Base-by-base conservation (phyloP, 768 basidiomycete genomes). In the Auricularia sp. region DNA sequence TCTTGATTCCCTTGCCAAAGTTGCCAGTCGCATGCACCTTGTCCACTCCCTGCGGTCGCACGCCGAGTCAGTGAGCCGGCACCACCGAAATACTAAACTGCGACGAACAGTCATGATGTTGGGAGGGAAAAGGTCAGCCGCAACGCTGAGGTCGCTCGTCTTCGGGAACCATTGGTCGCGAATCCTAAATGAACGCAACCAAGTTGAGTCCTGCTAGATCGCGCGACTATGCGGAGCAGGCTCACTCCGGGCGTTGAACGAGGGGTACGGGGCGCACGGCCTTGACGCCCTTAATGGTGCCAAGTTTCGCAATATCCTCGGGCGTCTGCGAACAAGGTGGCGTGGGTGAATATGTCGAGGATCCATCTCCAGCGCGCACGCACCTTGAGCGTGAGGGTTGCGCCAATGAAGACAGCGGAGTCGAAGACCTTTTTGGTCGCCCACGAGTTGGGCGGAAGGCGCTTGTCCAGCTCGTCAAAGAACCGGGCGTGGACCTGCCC, bases 1-100 rank as follows among this genome's bases (percentile, higher is more conserved):
- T 68, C 63, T 74, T 73, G 70, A 77, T 68, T 2, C 77, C 78
- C 36, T 70, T 67, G 14, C 78, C 78, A 35, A 64, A 71, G 71
- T 5, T 77, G 77, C 77, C 78, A n/a, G 68, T 59, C n/a, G 74
- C 73, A 54, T 78, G 77, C 21, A 77, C 69, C 29, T 61, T 66
- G 64, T 76, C 74, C n/a, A 75, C 76, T 43, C 74, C 70, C 63
- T 64, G 16, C 47, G 16, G 47, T 42, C 39, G 39, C 39, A 42
- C 12, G 39, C 39, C 39, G 7, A 8, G 21, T 18, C 47, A 21
- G 18, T 18, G 18, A 18, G 10, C 16, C 18, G 47, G 47, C 6
- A 21, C 10, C 21, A 21, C 47, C 3, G 16, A 12, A 18, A 6
- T 23, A 5, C n/a, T 35, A 18, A 7, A 58, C 29, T 29, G 29